Conservation (phyloP, 2,329 filamentous ascomycete genomes). For the Blumeria graminis region DNA sequence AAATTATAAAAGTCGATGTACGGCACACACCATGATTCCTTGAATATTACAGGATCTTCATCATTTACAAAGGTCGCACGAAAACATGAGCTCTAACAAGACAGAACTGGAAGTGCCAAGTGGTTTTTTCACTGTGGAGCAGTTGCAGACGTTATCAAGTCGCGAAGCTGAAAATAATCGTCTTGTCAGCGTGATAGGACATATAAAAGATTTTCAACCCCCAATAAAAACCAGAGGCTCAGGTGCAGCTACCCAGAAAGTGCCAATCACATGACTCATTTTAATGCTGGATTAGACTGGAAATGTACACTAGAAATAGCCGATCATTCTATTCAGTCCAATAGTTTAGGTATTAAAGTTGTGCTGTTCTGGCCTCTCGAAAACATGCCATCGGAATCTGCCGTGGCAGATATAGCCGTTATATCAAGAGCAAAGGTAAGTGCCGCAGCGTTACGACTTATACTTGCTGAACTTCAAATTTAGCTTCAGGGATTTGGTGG, state of each 20-base stretch:
- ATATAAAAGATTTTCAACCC: constrained; percentile 40
- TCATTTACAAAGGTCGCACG: too few relatives aligned
- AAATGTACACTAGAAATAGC: constrained; percentile 36
- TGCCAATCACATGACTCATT: neutral
- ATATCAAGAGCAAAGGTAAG: constrained; percentile 26
- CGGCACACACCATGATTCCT: too few relatives aligned
- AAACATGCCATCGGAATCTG: constrained; percentile 23
- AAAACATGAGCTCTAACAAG: too few relatives aligned
- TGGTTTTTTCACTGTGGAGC: neutral
- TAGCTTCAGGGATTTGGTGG: neutral
- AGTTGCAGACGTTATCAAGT: neutral
- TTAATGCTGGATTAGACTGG: constrained; percentile 21
- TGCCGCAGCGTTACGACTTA: neutral
- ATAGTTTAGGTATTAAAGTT: constrained; percentile 21
- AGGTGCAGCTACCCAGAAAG: neutral
- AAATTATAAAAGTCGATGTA: too few relatives aligned
- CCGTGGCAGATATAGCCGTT: constrained; percentile 38
- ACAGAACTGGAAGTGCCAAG: neutral
- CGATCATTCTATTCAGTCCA: constrained; percentile 26
- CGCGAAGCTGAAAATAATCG: constrained; percentile 8
- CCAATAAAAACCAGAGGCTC: constrained; percentile 21
- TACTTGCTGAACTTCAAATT: neutral
- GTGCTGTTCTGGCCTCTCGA: constrained; percentile 33
- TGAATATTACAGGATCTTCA: too few relatives aligned
- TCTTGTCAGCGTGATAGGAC: constrained; percentile 37